Evolutionary conservation across 176 grass and related monocot genomes (phyloP), one percentile per base, ranked within the genome.

Genomic region (Carex cristatella): DNA sequence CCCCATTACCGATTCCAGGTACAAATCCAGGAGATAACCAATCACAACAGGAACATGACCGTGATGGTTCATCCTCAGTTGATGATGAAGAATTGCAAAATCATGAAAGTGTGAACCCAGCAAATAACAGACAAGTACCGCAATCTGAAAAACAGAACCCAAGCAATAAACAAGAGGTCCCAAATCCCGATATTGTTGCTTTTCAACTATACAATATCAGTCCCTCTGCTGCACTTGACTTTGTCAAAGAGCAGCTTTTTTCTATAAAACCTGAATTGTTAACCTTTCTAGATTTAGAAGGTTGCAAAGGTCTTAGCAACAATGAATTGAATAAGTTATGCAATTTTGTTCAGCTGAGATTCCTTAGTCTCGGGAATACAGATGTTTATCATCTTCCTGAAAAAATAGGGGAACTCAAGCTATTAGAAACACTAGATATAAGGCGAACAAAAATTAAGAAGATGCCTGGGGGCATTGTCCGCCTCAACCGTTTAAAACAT

Each of bases 341-440:
- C 40, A 79, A 60, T 8, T 86, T 87, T 35, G 5, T 87, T 3
- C 0, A 61, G 54, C 80, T 87, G 28, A 90, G 18, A 42, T 90
- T 86, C 38, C 35, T 87, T 1, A 87, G 85, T 35, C 81, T 90
- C 51, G 38, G 53, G 2, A 65, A 79, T 2, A 87, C 85, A 1
- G 12, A 42, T 23, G 10, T 86, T 55, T 30, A 11, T 1, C 0
- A 79, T 0, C 27, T 88, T 3, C 86, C 67, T 0, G 4, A 0
- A 0, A 59, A 91, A 65, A 88, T 91, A 55, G 88, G 83, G 18
- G 79, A 84, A 6, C 86, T 91, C 12, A 53, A 33, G 3, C 56
- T 69, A 0, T 53, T 91, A 10, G 79, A 91, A 10, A 64, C 74
- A 79, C 11, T 91, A 38, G 86, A 86, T 63, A 85, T 91, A 65